phyloP scores from a whole-genome alignment of 1,139 yeast genomes.

The Blastobotrys ciferrii region DNA sequence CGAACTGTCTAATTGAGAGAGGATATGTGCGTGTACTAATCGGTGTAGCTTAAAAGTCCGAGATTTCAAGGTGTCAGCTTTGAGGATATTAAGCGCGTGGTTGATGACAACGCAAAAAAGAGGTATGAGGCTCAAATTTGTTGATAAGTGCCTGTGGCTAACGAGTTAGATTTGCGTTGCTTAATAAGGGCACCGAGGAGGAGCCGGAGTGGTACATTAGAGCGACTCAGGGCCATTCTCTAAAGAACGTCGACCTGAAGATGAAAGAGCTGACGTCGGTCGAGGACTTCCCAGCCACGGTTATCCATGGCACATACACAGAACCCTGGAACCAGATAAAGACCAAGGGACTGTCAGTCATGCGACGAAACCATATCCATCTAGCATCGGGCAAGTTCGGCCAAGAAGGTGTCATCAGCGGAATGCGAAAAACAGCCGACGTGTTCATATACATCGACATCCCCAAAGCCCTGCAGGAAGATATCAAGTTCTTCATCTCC shows the following conservation, averaged over 20 bases:
- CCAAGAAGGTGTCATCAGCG: conserved; percentile 55
- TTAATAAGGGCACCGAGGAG: conserved; percentile 13
- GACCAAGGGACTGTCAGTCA: conserved; percentile 59
- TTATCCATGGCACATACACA: conserved; percentile 77
- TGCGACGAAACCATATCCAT: conserved; percentile 85
- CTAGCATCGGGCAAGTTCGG: conserved; percentile 51
- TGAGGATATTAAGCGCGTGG: conserved; percentile 61
- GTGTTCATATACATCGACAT: conserved; percentile 64
- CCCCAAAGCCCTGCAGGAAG: conserved; percentile 44
- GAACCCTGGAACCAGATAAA: conserved; percentile 50
- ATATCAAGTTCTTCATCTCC: conserved; percentile 60
- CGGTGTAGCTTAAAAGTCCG: conserved; percentile 46
- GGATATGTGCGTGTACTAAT: no score
- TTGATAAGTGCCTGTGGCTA: background rate
- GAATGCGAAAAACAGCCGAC: conserved; percentile 62
- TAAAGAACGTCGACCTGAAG: conserved; percentile 46
- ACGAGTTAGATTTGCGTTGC: conserved; percentile 12
- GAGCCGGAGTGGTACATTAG: conserved; percentile 48
- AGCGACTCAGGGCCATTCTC: conserved; percentile 92
- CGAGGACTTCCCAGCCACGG: conserved; percentile 41
- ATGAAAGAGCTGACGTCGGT: conserved; percentile 26
- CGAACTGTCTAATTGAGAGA: no score
- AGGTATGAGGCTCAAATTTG: conserved; percentile 42
- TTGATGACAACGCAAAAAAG: conserved; percentile 63
- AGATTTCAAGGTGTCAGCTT: conserved; percentile 53